These are phyloP conservation scores for Gaeumannomyces sp. DNA, from an alignment of 2,329 filamentous ascomycete genomes.

Conservation along the genomic window DNA sequence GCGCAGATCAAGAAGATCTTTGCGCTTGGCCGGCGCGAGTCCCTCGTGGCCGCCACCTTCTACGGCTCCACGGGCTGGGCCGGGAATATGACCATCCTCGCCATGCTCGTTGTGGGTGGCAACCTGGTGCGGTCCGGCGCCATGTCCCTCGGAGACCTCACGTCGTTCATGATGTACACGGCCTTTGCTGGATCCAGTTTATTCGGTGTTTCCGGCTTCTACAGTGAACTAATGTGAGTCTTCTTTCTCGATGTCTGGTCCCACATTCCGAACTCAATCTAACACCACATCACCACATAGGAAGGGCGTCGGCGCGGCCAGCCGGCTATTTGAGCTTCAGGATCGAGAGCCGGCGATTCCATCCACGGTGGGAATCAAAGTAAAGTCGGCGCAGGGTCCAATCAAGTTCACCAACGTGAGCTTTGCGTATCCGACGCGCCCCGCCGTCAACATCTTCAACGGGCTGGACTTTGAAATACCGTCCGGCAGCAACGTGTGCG, in stretches of 20 bases:
- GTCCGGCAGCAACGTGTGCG: constrained; percentile 88
- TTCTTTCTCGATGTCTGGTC: not conserved
- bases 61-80: constrained; percentile 82
- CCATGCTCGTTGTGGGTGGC: constrained; percentile 83
- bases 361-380: constrained; percentile 74
- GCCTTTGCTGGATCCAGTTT: constrained; percentile 80
- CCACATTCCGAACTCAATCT: not conserved
- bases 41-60: constrained; percentile 83
- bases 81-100: constrained; percentile 93
- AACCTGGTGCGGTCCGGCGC: constrained; percentile 80
- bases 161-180: constrained; percentile 98
- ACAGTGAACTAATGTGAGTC: constrained; percentile 79
- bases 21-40: constrained; percentile 77
- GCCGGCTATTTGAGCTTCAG: constrained; percentile 89
- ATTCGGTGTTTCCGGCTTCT: constrained; percentile 92
- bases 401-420: constrained; percentile 82
- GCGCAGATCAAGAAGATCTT: constrained; percentile 90
- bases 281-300: not conserved
- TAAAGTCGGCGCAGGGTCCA: constrained; percentile 76
- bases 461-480: constrained; percentile 86
- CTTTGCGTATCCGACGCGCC: constrained; percentile 90
- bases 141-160: constrained; percentile 86
- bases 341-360: constrained; percentile 81
- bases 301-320: constrained; percentile 96
- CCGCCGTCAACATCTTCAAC: constrained; percentile 86